phyloP scores from a whole-genome alignment of 805 yeast genomes.

The Isabelozyma heimii region DNA sequence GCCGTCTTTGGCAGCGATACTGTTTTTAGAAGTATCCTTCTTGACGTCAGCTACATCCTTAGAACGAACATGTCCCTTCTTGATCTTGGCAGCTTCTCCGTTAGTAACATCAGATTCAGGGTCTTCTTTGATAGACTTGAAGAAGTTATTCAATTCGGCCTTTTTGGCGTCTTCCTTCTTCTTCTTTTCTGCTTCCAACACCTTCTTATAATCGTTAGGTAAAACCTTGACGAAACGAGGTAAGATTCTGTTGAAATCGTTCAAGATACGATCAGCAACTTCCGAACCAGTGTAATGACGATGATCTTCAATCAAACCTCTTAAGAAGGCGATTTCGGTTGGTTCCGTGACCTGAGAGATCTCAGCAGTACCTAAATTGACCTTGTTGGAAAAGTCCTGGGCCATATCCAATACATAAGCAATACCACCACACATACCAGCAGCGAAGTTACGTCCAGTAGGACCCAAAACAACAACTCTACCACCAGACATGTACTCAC shows the following conservation, averaged over 20 bases:
- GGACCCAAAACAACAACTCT: slow-evolving; percentile 89
- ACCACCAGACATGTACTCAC: slow-evolving; percentile 99
- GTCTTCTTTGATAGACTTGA: slow-evolving; percentile 74
- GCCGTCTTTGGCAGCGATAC: slow-evolving; percentile 22
- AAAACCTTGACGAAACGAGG: slow-evolving; percentile 90
- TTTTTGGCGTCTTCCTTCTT: slow-evolving; percentile 62
- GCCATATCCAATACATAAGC: slow-evolving; percentile 95
- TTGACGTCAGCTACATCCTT: slow-evolving; percentile 2
- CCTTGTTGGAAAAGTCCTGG: slow-evolving; percentile 80
- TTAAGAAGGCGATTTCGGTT: slow-evolving; percentile 87
- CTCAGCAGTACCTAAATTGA: slow-evolving; percentile 80
- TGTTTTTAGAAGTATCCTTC: slow-evolving; percentile 12
- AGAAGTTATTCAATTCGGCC: slow-evolving; percentile 62
- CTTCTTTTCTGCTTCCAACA: slow-evolving; percentile 72
- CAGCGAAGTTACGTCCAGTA: slow-evolving; percentile 91
- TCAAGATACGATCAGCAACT: slow-evolving; percentile 78
- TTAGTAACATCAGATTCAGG: slow-evolving; percentile 85
- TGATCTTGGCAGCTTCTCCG: slow-evolving; percentile 71
- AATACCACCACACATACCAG: slow-evolving; percentile 99
- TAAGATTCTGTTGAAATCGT: slow-evolving; percentile 83
- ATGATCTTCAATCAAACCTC: slow-evolving; percentile 93
- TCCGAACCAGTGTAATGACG: slow-evolving; percentile 92
- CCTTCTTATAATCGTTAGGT: slow-evolving; percentile 88
- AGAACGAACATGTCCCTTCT: slow-evolving; percentile 44
- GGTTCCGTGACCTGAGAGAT: slow-evolving; percentile 77